phyloP scores from a whole-genome alignment of 768 basidiomycete genomes.

The Pulveroboletus ravenelii region DNA sequence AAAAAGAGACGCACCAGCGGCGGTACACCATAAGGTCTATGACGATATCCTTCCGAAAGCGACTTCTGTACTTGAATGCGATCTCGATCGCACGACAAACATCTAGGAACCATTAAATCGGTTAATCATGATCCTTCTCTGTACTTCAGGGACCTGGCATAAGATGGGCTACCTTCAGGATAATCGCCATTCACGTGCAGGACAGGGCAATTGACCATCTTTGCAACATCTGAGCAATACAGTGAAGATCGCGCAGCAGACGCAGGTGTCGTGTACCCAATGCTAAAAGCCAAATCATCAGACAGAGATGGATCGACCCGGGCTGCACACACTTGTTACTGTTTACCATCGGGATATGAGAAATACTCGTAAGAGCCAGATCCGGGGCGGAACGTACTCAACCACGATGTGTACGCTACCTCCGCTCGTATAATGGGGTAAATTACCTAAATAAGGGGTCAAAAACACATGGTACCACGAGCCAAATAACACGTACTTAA shows the following conservation, averaged over 20 bases:
- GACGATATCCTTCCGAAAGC: conserved; percentile 89
- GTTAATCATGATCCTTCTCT: neutral
- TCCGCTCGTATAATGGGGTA: conserved; percentile 89
- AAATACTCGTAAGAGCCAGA: neutral
- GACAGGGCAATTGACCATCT: conserved; percentile 87
- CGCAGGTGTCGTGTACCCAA: conserved; percentile 90
- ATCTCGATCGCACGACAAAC: conserved; percentile 80
- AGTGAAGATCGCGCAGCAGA: conserved; percentile 77
- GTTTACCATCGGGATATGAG: neutral
- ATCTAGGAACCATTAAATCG: conserved; percentile 39
- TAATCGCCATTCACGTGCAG: conserved; percentile 90
- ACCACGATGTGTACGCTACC: conserved; percentile 90
- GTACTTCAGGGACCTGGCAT: neutral
- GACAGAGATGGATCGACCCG: neutral
- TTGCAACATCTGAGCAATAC: conserved; percentile 85
- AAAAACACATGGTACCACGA: neutral
- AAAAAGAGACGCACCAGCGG: conserved; percentile 49
- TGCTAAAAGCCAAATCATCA: conserved; percentile 42
- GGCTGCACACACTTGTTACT: conserved; percentile 52
- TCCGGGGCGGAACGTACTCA: conserved; percentile 50
- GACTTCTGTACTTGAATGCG: conserved; percentile 82
- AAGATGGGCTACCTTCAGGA: conserved; percentile 57
- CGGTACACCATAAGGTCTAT: conserved; percentile 88
- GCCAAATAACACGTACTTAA: conserved; percentile 49
- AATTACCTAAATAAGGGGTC: conserved; percentile 49